Evolutionary conservation across 345 rosid genomes (phyloP), one percentile per base, ranked within the genome.

Genomic region (Mangifera indica): DNA sequence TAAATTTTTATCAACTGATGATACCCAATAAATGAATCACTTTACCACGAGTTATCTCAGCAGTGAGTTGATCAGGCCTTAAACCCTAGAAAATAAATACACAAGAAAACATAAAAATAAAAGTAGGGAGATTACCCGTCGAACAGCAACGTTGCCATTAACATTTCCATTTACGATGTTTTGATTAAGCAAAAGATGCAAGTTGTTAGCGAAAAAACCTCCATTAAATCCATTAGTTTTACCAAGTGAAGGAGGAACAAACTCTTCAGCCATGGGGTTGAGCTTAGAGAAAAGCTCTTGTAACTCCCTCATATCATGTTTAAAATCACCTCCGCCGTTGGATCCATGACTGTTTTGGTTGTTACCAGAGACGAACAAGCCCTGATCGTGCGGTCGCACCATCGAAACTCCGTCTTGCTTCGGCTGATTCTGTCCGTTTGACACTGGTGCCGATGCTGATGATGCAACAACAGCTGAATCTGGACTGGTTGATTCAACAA

Each of bases 211-310:
- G 65, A 75, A 78, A 74, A 86, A 82, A 26, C 87, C 84, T 49
- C 83, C 86, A 32, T 26, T 76, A 49, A 78, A 60, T 24, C 81
- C 81, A 60, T 29, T 79, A 66, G 72, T 77, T 45, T 78, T 82
- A 72, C 83, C 74, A 25, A 80, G 82, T 0, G 98, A 93, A 63
- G 89, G 93, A 74, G 98, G 98, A 58, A 93, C 97, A 71, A 93
- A 93, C 82, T 91, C 98, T 78, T 83, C 82, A 42, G 98, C 98
- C 97, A 88, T 84, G 66, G 98, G 98, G 49, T 93, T 93, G 24
- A 93, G 93, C 84, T 93, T 93, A 22, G 97, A 89, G 74, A 93
- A 88, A 46, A 93, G 91, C 74, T 93, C 98, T 60, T 86, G 88
- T 74, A 93, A 81, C 82, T 93, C 91, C n/a, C n/a, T n/a, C 81